phyloP scores from a whole-genome alignment of 2,329 filamentous ascomycete genomes.

The Sarocladium oryzae region DNA sequence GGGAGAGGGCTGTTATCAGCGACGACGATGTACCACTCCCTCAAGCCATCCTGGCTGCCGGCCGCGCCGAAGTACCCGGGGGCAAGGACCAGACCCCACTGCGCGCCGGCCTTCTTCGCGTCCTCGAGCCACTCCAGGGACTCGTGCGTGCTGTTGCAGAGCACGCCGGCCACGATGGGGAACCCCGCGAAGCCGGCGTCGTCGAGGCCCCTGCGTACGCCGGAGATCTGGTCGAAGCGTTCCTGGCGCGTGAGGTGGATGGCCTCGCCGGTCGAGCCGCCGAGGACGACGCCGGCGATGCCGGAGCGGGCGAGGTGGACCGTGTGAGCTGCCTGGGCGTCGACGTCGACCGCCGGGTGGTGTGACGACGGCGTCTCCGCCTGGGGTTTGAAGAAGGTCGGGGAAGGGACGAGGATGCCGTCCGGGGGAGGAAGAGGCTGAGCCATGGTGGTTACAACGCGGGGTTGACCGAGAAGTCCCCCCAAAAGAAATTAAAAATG shows the following conservation, averaged over 20 bases:
- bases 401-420: conserved; percentile 51
- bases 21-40: conserved; percentile 55
- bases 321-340: conserved; percentile 50
- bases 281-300: conserved; percentile 53
- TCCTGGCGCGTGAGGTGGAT: conserved; percentile 53
- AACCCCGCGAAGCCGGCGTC: conserved; percentile 50
- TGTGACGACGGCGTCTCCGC: conserved; percentile 34
- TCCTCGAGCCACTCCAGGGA: conserved; percentile 11
- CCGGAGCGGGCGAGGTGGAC: conserved; percentile 53
- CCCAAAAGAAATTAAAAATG: no score
- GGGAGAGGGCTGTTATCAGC: conserved; percentile 54
- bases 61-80: conserved; percentile 59
- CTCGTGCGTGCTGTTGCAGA: conserved; percentile 38
- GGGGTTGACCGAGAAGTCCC: no score
- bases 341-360: conserved; percentile 47
- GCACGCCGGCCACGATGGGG: conserved; percentile 46
- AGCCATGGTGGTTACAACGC: background rate
- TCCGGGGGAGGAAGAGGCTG: conserved; percentile 30
- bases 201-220: conserved; percentile 47
- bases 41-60: conserved; percentile 51
- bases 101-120: conserved; percentile 11
- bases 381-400: conserved; percentile 50
- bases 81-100: conserved; percentile 49
- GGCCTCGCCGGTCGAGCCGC: conserved; percentile 58
- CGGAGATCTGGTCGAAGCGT: conserved; percentile 46